Conservation (phyloP, 2,329 filamentous ascomycete genomes). For the Aspergillus spinulosporus region DNA sequence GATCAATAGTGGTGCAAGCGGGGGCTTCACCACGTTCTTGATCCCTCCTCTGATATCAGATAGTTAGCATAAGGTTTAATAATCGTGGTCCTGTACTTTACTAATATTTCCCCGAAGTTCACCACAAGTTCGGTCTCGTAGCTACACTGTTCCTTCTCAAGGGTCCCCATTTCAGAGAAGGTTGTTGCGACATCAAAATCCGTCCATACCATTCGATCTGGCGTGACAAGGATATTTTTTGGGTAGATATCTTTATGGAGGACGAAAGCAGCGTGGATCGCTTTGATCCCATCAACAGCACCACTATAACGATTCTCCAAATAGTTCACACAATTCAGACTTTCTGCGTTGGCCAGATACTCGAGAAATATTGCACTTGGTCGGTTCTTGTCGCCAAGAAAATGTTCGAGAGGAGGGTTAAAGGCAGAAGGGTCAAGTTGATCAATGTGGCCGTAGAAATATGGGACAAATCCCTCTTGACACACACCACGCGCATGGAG, state of each 20-base stretch:
- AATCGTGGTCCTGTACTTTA: too few species aligned
- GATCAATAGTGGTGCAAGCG: too few species aligned
- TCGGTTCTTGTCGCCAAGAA: constrained; percentile 19
- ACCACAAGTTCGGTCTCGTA: too few species aligned
- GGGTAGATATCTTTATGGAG: constrained; percentile 28
- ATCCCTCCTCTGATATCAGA: too few species aligned
- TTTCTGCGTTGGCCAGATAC: constrained; percentile 27
- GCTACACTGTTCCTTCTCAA: too few species aligned
- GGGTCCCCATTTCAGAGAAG: too few species aligned
- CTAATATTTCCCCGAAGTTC: too few species aligned
- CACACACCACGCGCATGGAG: constrained; percentile 20
- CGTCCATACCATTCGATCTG: constrained; percentile 24
- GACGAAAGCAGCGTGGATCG: constrained; percentile 25
- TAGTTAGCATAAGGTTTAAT: too few species aligned
- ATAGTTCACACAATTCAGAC: constrained; percentile 26
- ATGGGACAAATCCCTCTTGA: constrained; percentile 17
- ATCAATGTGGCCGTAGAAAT: constrained; percentile 20
- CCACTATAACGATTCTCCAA: constrained; percentile 17
- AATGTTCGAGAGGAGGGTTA: constrained; percentile 11
- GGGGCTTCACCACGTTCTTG: too few species aligned
- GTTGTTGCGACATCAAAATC: constrained; percentile 28
- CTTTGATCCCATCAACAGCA: constrained; percentile 23
- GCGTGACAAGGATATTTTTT: constrained; percentile 27
- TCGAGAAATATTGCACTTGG: constrained; percentile 29
- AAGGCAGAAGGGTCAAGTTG: constrained; percentile 15